phyloP scores from a whole-genome alignment of 164 flowering plant species.

The Buxus sempervirens region DNA sequence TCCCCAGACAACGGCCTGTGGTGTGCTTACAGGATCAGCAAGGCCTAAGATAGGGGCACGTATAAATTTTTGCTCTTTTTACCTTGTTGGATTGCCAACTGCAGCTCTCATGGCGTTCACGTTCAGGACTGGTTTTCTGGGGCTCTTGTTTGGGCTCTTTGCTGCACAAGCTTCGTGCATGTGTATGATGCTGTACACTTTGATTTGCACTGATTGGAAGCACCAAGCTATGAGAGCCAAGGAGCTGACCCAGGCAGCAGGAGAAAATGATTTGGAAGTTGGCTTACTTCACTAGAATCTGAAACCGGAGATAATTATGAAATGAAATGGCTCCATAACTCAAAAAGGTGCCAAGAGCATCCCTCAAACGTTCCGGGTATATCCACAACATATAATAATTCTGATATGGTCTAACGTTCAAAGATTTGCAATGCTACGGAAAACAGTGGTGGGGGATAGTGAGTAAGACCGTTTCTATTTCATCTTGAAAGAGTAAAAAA shows the following conservation, averaged over 20 bases:
- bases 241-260: conserved; percentile 32
- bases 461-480: too few relatives aligned
- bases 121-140: conserved; percentile 35
- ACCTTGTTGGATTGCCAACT: conserved; percentile 46
- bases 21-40: conserved; percentile 53
- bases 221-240: conserved; percentile 41
- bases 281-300: background rate
- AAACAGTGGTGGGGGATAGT: too few relatives aligned
- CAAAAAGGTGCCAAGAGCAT: background rate
- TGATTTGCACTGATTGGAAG: conserved; percentile 45
- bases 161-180: conserved; percentile 42
- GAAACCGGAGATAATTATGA: background rate
- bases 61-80: conserved; percentile 44
- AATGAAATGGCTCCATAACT: background rate
- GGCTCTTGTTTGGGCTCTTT: conserved; percentile 46
- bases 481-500: too few relatives aligned
- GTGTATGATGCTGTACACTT: conserved; percentile 38
- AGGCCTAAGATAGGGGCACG: conserved; percentile 41
- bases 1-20: conserved; percentile 51
- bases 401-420: too few relatives aligned
- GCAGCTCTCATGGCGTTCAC: conserved; percentile 32
- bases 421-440: too few relatives aligned
- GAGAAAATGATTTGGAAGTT: conserved; percentile 22
- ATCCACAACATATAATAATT: too few relatives aligned
- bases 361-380: background rate